phyloP scores from a whole-genome alignment of 2,329 filamentous ascomycete species.

The Hirsutella thompsonii region DNA sequence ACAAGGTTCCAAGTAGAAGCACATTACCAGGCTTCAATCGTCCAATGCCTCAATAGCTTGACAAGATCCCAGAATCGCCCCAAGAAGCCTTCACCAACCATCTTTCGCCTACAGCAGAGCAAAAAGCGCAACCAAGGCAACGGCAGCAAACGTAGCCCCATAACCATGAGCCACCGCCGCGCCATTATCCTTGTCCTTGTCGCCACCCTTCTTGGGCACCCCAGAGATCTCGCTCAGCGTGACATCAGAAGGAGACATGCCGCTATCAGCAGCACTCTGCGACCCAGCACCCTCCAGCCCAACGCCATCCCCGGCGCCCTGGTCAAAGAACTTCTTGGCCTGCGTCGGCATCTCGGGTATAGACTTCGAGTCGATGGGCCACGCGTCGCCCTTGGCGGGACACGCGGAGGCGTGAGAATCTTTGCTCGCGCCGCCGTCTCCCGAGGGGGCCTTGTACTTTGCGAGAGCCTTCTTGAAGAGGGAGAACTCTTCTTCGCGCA shows the following conservation, averaged over 20 bases:
- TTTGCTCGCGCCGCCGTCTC: not conserved
- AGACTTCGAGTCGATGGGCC: not conserved
- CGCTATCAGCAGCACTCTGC: not conserved
- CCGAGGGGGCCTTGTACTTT: not conserved
- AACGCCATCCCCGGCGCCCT: not conserved
- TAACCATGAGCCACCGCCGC: too few relatives aligned
- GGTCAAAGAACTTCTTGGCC: slow-evolving; percentile 1
- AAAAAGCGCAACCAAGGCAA: too few relatives aligned
- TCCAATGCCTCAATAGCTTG: too few relatives aligned
- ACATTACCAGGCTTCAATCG: too few relatives aligned
- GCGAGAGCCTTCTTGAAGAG: not conserved
- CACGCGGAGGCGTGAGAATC: not conserved
- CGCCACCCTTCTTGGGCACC: not conserved
- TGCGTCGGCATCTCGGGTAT: not conserved
- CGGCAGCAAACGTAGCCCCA: too few relatives aligned
- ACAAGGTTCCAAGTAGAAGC: too few relatives aligned
- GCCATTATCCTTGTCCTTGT: not conserved
- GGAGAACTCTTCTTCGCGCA: not conserved
- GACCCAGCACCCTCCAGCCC: not conserved
- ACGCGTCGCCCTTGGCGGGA: not conserved
- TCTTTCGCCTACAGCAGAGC: too few relatives aligned
- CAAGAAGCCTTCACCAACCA: too few relatives aligned
- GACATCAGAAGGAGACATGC: not conserved
- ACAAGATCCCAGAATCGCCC: too few relatives aligned
- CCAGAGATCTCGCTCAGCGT: not conserved